Conservation (phyloP, 306 rosid genomes). For the Cyamopsis tetragonoloba region DNA sequence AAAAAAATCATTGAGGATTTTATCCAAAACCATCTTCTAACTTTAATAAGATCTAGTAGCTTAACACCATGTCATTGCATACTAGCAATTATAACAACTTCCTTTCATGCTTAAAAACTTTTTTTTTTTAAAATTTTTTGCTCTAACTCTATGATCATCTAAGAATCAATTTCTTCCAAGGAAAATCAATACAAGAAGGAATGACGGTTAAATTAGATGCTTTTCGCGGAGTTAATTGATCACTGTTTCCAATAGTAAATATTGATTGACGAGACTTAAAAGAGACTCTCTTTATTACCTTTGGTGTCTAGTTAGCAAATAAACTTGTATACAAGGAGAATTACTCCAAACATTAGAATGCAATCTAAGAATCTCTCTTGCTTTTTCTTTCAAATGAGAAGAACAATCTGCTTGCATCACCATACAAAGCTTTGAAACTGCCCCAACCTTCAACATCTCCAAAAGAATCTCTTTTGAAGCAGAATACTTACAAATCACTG, state of each 20-base stretch:
- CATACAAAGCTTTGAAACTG: slow-evolving; percentile 84
- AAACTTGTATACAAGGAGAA: slow-evolving; percentile 65
- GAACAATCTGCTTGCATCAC: slow-evolving; percentile 69
- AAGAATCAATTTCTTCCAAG: background rate
- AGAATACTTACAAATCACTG: slow-evolving; percentile 43
- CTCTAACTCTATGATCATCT: background rate
- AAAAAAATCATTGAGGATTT: too few relatives aligned
- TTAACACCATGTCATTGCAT: too few relatives aligned
- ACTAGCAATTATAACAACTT: too few relatives aligned
- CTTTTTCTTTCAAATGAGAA: slow-evolving; percentile 56
- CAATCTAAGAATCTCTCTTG: slow-evolving; percentile 51
- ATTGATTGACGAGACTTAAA: too few relatives aligned
- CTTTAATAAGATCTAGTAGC: too few relatives aligned
- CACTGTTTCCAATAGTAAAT: too few relatives aligned
- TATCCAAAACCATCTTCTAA: too few relatives aligned
- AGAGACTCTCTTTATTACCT: slow-evolving; percentile 36
- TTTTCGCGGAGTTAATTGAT: too few relatives aligned
- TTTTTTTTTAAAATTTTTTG: too few relatives aligned
- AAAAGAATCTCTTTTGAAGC: slow-evolving; percentile 37
- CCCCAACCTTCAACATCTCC: slow-evolving; percentile 80
- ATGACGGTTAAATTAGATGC: too few relatives aligned
- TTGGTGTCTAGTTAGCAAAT: slow-evolving; percentile 60
- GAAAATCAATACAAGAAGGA: background rate
- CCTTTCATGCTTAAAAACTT: too few relatives aligned
- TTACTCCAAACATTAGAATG: slow-evolving; percentile 65